Evolutionary conservation across 257 asterid genomes (phyloP), one percentile per base, ranked within the genome.

Genomic region (Paulownia fortunei): DNA sequence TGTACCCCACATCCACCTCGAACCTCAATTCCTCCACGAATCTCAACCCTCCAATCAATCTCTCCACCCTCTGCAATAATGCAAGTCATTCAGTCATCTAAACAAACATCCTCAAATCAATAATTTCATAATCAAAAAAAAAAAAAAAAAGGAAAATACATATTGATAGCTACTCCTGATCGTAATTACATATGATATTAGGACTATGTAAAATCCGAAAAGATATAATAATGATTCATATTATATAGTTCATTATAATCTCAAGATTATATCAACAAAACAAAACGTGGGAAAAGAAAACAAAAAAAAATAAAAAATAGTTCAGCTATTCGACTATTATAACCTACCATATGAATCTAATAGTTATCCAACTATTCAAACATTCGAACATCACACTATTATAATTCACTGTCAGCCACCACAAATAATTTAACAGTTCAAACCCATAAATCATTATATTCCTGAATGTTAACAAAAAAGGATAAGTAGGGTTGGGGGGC

Each of bases 1-100:
- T 79, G 82, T 95, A 95, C 72, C 79, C 80, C 71, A 86, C 74
- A 16, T 91, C 93, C 60, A 62, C 80, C 49, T 79, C 79, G 66
- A 86, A 86, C 65, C 84, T 88, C 78, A 86, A 65, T 5, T 79
- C 82, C 68, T 87, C 54, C 68, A 66, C 66, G 41, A 16, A 87
- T 64, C 80, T 81, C 74, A 92, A 58, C 51, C 81, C 84, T 59
- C 83, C 86, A 0, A 89, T 63, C 85, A 91, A 27, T 71, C 85
- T 71, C 65, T 88, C 92, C 79, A 86, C 87, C 84, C 61, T 83
- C 98, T 94, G 81, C 39, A 23, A 36, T 10, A 19, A 13, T 8
- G 3, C n/a, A 37, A 58, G n/a, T n/a, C n/a, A n/a, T n/a, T n/a
- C n/a, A n/a, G n/a, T n/a, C n/a, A n/a, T n/a, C n/a, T n/a, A n/a